Percentiles rank a stretch among this genome's conserved stretches.
These are phyloP conservation scores for Penicillium cinerascens DNA, from an alignment of 495 filamentous ascomycete genomes.

Conservation along the genomic window DNA sequence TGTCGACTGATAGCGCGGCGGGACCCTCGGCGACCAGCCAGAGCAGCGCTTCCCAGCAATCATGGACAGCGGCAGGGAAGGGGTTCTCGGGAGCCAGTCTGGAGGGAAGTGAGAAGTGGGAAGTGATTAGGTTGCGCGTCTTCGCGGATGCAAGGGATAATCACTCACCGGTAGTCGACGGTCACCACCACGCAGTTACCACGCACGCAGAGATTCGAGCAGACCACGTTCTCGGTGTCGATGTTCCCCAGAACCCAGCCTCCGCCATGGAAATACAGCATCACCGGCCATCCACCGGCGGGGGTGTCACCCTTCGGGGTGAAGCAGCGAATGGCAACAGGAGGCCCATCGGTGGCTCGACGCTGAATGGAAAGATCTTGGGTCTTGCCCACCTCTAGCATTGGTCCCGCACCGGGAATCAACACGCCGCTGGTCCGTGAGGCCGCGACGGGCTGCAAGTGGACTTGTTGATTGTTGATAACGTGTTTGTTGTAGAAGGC, in stretches of 20 bases:
- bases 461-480: constrained; percentile 46
- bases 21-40: constrained; percentile 48
- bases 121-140: background rate
- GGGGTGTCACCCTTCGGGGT: constrained; percentile 44
- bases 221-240: constrained; percentile 57
- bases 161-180: constrained; percentile 52
- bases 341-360: constrained; percentile 44
- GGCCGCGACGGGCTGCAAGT: constrained; percentile 51
- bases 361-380: constrained; percentile 46
- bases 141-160: background rate
- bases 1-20: constrained; percentile 39
- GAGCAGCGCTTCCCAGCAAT: constrained; percentile 55
- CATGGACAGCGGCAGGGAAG: constrained; percentile 54
- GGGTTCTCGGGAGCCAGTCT: constrained; percentile 53
- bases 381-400: constrained; percentile 47
- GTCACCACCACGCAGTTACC: constrained; percentile 51
- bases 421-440: constrained; percentile 50
- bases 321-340: constrained; percentile 45
- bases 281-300: constrained; percentile 49
- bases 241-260: constrained; percentile 60
- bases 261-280: constrained; percentile 57
- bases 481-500: constrained; percentile 54
- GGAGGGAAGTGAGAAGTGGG: no score
- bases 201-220: constrained; percentile 49
- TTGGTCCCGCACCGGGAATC: constrained; percentile 52